Percentiles rank a stretch among this genome's conserved stretches.
Evolutionary conservation across 2,329 filamentous ascomycete species (phyloP).

Genomic region (Coleophoma crateriformis): DNA sequence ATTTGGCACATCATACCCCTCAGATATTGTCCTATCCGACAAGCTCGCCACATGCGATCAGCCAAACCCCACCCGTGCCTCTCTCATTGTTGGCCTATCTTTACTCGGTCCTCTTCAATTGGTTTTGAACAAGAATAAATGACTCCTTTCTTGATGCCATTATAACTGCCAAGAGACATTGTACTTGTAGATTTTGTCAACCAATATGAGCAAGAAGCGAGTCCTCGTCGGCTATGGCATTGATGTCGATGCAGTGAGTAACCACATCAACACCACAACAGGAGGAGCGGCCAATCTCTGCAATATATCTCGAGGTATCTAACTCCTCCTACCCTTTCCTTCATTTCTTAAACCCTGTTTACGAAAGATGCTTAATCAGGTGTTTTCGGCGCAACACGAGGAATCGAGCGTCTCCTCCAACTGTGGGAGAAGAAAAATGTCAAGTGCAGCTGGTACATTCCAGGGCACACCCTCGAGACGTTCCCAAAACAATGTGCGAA

Average conservation of each 20-base stretch:
- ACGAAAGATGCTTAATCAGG: constrained; percentile 1
- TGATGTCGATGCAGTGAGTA: constrained; percentile 33
- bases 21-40: no score
- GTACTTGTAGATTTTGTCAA: neutral
- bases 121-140: no score
- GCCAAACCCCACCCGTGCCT: no score
- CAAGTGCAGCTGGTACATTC: constrained; percentile 34
- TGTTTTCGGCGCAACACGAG: constrained; percentile 19
- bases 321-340: neutral
- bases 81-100: no score
- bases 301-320: neutral
- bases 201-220: constrained; percentile 19
- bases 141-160: neutral
- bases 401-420: constrained; percentile 27
- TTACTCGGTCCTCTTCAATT: no score
- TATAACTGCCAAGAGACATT: neutral
- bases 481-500: constrained; percentile 20
- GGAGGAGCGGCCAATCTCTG: constrained; percentile 28
- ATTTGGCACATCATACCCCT: no score
- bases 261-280: constrained; percentile 34
- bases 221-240: constrained; percentile 34
- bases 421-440: constrained; percentile 35
- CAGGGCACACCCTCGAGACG: constrained; percentile 26
- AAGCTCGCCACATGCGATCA: no score
- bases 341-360: no score